Evolutionary conservation across 768 basidiomycete species (phyloP).

Genomic region (Termitomyces sp.): DNA sequence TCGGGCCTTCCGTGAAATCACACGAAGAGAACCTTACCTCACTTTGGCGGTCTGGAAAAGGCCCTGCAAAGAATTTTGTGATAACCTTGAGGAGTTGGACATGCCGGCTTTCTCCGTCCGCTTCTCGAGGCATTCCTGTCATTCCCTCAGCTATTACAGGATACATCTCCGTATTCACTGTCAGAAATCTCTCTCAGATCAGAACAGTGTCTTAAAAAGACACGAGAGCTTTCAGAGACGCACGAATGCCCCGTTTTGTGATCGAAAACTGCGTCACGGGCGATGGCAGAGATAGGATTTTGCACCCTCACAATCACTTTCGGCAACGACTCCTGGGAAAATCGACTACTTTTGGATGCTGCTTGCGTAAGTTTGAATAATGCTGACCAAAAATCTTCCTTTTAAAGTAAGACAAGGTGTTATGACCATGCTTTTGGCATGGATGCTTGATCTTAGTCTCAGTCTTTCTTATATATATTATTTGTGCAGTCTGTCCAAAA

Average conservation of each 20-base stretch:
- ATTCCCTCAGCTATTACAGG: not conserved
- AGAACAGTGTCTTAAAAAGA: constrained; percentile 2
- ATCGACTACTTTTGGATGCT: too few species aligned
- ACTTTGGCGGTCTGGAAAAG: not conserved
- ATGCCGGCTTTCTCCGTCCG: not conserved
- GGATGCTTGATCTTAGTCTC: too few species aligned
- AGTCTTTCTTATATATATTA: too few species aligned
- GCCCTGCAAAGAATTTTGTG: not conserved
- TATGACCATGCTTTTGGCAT: too few species aligned
- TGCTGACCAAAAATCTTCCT: too few species aligned
- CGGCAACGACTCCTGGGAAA: too few species aligned
- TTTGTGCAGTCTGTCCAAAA: too few species aligned
- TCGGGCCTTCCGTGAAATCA: not conserved
- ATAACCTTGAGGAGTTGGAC: not conserved
- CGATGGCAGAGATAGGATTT: too few species aligned
- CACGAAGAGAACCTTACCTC: not conserved
- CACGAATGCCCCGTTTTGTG: not conserved
- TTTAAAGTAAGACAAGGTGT: too few species aligned
- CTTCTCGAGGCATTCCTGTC: not conserved
- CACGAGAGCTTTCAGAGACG: not conserved
- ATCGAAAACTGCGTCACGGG: not conserved
- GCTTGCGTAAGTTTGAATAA: too few species aligned
- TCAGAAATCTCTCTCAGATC: constrained; percentile 1
- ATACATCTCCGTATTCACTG: not conserved
- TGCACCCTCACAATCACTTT: too few species aligned